Evolutionary conservation across 805 yeast species (phyloP).

Genomic region (Pichia californica): DNA sequence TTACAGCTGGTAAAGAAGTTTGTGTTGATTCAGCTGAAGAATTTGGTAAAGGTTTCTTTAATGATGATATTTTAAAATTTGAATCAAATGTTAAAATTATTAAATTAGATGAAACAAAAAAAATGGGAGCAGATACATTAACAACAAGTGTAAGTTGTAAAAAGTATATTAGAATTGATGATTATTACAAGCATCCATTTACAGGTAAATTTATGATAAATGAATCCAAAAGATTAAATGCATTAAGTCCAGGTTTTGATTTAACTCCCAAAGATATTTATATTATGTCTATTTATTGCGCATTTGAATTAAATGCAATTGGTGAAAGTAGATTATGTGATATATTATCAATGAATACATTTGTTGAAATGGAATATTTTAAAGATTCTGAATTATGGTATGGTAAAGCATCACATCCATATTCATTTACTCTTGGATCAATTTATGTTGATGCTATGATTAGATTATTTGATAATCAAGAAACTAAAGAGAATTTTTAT

Average conservation of each 20-base stretch:
- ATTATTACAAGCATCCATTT: slow-evolving; percentile 16
- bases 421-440: slow-evolving; percentile 54
- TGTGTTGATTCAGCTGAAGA: slow-evolving; percentile 47
- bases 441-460: slow-evolving; percentile 46
- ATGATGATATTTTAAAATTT: slow-evolving; percentile 29
- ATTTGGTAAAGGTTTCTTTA: slow-evolving; percentile 55
- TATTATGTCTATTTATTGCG: slow-evolving; percentile 56
- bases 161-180: slow-evolving; percentile 27
- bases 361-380: slow-evolving; percentile 54
- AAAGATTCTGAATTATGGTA: slow-evolving; percentile 56
- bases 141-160: slow-evolving; percentile 45
- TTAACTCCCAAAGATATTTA: slow-evolving; percentile 47
- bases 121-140: slow-evolving; percentile 52
- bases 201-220: slow-evolving; percentile 13
- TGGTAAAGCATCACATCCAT: slow-evolving; percentile 49
- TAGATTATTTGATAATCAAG: slow-evolving; percentile 20
- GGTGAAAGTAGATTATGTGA: slow-evolving; percentile 65
- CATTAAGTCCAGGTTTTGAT: slow-evolving; percentile 47
- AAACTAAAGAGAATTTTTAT: slow-evolving; percentile 37
- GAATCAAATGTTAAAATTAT: slow-evolving; percentile 31
- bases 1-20: slow-evolving; percentile 49
- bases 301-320: slow-evolving; percentile 64
- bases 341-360: slow-evolving; percentile 62
- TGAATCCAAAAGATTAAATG: slow-evolving; percentile 54
- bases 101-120: slow-evolving; percentile 40